phyloP scores from a whole-genome alignment of 2,329 filamentous ascomycete genomes.

The Thelonectria olida region DNA sequence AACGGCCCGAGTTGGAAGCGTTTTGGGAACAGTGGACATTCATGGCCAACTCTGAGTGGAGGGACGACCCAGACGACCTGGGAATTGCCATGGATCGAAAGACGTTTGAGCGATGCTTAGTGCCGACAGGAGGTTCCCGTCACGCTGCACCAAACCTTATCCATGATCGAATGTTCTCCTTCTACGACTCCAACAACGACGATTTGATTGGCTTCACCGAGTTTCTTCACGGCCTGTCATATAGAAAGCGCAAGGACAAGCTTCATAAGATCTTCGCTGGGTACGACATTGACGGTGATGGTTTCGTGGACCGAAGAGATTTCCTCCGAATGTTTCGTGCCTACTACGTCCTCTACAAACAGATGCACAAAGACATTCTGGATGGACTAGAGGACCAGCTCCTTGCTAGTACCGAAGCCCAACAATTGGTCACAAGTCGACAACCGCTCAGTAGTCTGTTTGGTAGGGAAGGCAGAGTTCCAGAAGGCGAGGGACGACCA shows the following conservation, averaged over 20 bases:
- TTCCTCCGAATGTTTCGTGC: slow-evolving; percentile 92
- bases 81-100: slow-evolving; percentile 87
- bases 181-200: slow-evolving; percentile 92
- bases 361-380: slow-evolving; percentile 86
- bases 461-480: slow-evolving; percentile 76
- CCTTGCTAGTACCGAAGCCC: slow-evolving; percentile 77
- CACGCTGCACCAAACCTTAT: slow-evolving; percentile 87
- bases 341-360: slow-evolving; percentile 89
- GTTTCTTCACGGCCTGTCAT: slow-evolving; percentile 84
- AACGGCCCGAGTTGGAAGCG: slow-evolving; percentile 88
- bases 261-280: slow-evolving; percentile 82
- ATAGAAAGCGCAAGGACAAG: slow-evolving; percentile 73
- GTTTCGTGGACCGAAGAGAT: slow-evolving; percentile 84
- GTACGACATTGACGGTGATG: slow-evolving; percentile 91
- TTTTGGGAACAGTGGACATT: slow-evolving; percentile 98
- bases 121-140: slow-evolving; percentile 82
- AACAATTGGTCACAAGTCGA: slow-evolving; percentile 78
- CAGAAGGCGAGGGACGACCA: slow-evolving; percentile 65
- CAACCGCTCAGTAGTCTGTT: slow-evolving; percentile 81
- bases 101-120: slow-evolving; percentile 91
- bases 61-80: slow-evolving; percentile 80
- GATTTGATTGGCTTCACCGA: slow-evolving; percentile 92
- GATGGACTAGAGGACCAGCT: slow-evolving; percentile 81
- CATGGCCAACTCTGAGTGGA: slow-evolving; percentile 87
- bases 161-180: slow-evolving; percentile 95